These are phyloP conservation scores for Cercospora sp. DNA, from an alignment of 2,329 filamentous ascomycete genomes.

Conservation along the genomic window DNA sequence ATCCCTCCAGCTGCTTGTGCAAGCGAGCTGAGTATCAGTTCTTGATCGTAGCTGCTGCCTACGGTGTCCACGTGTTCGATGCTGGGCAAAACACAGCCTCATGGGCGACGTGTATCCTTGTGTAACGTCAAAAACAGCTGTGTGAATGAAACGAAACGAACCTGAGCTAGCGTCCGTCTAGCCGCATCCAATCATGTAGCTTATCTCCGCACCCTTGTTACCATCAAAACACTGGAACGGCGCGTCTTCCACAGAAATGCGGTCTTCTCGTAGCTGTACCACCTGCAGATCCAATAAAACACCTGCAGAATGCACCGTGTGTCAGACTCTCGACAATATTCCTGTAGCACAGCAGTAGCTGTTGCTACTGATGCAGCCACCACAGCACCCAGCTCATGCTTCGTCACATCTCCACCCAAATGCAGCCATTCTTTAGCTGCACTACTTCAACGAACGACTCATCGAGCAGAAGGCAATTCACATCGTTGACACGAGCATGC, in stretches of 20 bases:
- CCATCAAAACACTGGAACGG: neutral
- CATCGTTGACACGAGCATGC: neutral
- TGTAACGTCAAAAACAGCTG: neutral
- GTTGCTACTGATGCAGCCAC: neutral
- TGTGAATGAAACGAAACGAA: neutral
- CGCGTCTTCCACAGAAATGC: neutral
- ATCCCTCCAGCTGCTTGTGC: neutral
- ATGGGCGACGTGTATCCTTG: neutral
- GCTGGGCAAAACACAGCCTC: neutral
- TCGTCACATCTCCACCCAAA: conserved; percentile 2
- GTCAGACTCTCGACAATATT: neutral
- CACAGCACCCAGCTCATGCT: neutral
- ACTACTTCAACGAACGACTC: neutral
- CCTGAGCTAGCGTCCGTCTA: neutral
- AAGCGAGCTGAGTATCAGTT: neutral
- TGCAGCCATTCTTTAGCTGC: neutral
- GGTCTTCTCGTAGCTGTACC: neutral
- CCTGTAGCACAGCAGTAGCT: neutral
- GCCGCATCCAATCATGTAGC: neutral
- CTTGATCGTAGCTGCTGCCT: neutral
- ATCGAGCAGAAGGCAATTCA: neutral
- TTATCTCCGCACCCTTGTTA: neutral
- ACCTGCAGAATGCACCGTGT: neutral
- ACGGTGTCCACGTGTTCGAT: neutral
- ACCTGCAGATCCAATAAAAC: neutral